These are phyloP conservation scores for Aspergillus carbonarius DNA, from an alignment of 2,329 filamentous ascomycete species.

Conservation along the genomic window DNA sequence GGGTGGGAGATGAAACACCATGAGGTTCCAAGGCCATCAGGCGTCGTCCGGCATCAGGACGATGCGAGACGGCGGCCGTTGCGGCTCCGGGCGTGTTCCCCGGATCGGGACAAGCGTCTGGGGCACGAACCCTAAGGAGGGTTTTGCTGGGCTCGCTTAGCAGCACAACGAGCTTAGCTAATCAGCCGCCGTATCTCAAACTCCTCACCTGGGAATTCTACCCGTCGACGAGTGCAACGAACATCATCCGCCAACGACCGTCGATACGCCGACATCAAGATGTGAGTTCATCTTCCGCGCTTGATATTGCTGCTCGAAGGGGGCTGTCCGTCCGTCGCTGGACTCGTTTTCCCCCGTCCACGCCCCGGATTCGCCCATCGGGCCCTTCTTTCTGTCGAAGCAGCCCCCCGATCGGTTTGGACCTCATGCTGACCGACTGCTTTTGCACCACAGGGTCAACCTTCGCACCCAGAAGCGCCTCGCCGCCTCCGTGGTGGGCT, in stretches of 20 bases:
- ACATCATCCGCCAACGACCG: slow-evolving; percentile 48
- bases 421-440: slow-evolving; percentile 33
- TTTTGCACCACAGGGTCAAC: slow-evolving; percentile 76
- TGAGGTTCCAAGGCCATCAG: too few species aligned
- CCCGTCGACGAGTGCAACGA: slow-evolving; percentile 41
- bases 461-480: slow-evolving; percentile 99
- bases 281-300: slow-evolving; percentile 40
- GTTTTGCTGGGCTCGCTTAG: slow-evolving; percentile 37
- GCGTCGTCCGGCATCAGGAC: too few species aligned
- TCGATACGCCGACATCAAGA: slow-evolving; percentile 49
- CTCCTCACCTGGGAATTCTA: slow-evolving; percentile 41
- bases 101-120: slow-evolving; percentile 13
- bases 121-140: slow-evolving; percentile 41
- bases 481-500: slow-evolving; percentile 96
- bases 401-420: slow-evolving; percentile 16
- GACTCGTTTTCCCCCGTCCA: slow-evolving; percentile 14
- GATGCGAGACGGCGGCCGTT: not conserved
- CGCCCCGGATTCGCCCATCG: slow-evolving; percentile 9
- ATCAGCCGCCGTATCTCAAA: slow-evolving; percentile 40
- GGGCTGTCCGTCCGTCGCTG: slow-evolving; percentile 22
- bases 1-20: too few species aligned
- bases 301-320: slow-evolving; percentile 17
- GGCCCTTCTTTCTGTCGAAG: slow-evolving; percentile 2
- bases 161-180: slow-evolving; percentile 40
- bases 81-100: slow-evolving; percentile 2